Base-by-base conservation (phyloP, 1,284 basidiomycete genomes). In the Ganoderma multipileum region DNA sequence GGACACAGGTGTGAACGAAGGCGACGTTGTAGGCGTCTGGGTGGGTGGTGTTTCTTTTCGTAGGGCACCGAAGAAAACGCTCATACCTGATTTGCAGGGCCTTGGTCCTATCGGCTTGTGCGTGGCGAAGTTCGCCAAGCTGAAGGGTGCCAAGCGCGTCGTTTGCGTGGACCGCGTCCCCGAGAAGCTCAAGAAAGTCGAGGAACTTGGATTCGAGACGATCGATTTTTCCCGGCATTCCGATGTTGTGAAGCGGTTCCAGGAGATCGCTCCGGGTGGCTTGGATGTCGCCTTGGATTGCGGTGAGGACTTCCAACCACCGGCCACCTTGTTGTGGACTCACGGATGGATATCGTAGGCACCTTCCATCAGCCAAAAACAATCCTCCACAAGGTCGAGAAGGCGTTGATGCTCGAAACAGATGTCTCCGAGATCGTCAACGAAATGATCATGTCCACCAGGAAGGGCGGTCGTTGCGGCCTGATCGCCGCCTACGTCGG, bases 281-380 rank as follows among this genome's bases (percentile, higher is more conserved):
- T 77, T 93, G 6, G 91, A 93, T 75, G 86, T 33, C 33, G 85
- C 86, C 6, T 77, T 90, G 63, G 87, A 89, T 72, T 84, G 86
- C 74, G 80, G 80, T 76, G 73, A 63, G 63, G 66, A 58, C 36
- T 65, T 30, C 55, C 67, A 47, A 7, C 16, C 30, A 18, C 16
- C 54, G 11, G 9, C 54, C 16, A 55, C 30, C 14, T 8, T 33
- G 33, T 33, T 33, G 33, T 33, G 33, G 4, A 33, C 33, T 33
- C 33, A 33, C 8, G 33, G 33, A 30, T 39, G 41, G 30, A 14
- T 47, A 62, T 57, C 23, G 28, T 65, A 85, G 87, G 87, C 18
- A 88, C 89, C 1, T 92, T 91, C 84, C 90, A 92, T 76, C 86
- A 91, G 73, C 89, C 89, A n/a, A 91, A 92, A 80, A 82, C 84